These are phyloP conservation scores for Solanum tacnaense DNA, from an alignment of 257 asterid species.

Conservation along the genomic window DNA sequence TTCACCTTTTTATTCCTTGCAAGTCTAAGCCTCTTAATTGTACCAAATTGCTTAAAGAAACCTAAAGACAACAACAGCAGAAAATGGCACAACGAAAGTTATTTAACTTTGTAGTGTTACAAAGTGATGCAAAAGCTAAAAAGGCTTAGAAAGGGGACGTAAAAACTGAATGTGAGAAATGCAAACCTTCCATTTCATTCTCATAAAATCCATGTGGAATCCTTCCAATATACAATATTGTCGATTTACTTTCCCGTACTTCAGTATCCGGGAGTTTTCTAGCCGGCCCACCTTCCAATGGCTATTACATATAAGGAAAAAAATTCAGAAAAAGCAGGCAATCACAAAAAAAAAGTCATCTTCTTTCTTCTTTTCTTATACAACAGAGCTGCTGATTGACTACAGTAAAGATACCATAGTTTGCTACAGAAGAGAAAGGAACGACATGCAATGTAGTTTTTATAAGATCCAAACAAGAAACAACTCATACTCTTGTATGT, in stretches of 20 bases:
- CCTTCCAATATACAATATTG: slow-evolving; percentile 79
- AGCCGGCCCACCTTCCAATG: slow-evolving; percentile 75
- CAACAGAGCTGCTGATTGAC: neutral
- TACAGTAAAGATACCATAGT: neutral
- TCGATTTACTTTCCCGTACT: slow-evolving; percentile 40
- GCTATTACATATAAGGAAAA: slow-evolving; percentile 21
- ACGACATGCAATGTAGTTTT: neutral
- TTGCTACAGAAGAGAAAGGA: neutral
- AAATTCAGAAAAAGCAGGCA: neutral
- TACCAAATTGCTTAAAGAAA: slow-evolving; percentile 87
- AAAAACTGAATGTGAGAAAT: neutral
- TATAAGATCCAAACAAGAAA: neutral
- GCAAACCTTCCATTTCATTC: slow-evolving; percentile 83
- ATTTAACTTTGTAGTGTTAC: neutral
- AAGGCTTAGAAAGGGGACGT: neutral
- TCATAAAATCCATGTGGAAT: slow-evolving; percentile 96
- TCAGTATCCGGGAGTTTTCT: slow-evolving; percentile 33
- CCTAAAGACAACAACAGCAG: slow-evolving; percentile 33
- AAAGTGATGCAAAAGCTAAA: neutral
- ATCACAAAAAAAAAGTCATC: neutral
- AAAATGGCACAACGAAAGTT: neutral
- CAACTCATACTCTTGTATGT: neutral
- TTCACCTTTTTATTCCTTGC: slow-evolving; percentile 80
- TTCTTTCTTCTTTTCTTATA: neutral
- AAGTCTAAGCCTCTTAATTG: slow-evolving; percentile 68